Percentiles rank a stretch among this genome's conserved stretches.
Conservation (phyloP, 768 basidiomycete species). For the Sporobolomyces pararoseus region DNA sequence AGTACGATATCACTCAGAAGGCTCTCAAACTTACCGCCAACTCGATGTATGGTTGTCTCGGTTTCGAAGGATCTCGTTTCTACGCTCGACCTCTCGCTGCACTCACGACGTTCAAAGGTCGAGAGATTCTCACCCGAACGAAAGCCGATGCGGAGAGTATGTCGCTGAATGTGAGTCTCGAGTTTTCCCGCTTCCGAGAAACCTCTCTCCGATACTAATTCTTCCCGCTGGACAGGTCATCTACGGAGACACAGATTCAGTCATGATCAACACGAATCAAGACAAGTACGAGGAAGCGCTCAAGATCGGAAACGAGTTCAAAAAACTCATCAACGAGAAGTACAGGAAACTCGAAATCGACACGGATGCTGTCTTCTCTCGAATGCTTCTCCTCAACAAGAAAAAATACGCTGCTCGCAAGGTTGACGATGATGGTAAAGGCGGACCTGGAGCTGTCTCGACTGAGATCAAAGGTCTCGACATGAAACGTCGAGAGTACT, state of each 20-base stretch:
- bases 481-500: constrained; percentile 98
- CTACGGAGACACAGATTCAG: constrained; percentile 97
- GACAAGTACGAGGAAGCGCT: constrained; percentile 82
- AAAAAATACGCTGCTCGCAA: constrained; percentile 99
- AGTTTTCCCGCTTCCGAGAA: not conserved
- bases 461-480: constrained; percentile 95
- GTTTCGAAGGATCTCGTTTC: constrained; percentile 94
- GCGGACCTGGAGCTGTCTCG: constrained; percentile 53
- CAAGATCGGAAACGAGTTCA: constrained; percentile 85
- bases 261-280: constrained; percentile 95
- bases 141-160: constrained; percentile 86
- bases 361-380: constrained; percentile 86
- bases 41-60: constrained; percentile 99
- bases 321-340: constrained; percentile 91
- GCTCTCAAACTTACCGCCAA: constrained; percentile 97
- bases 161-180: constrained; percentile 71
- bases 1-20: constrained; percentile 97
- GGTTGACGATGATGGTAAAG: constrained; percentile 71
- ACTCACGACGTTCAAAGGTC: constrained; percentile 93
- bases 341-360: constrained; percentile 96
- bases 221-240: constrained; percentile 64
- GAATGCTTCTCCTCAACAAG: constrained; percentile 88
- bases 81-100: constrained; percentile 96
- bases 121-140: constrained; percentile 92
- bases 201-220: not conserved